Percentiles rank a stretch among this genome's conserved stretches.
phyloP scores from a whole-genome alignment of 2,329 filamentous ascomycete species.

The Microsporum ferrugineum region DNA sequence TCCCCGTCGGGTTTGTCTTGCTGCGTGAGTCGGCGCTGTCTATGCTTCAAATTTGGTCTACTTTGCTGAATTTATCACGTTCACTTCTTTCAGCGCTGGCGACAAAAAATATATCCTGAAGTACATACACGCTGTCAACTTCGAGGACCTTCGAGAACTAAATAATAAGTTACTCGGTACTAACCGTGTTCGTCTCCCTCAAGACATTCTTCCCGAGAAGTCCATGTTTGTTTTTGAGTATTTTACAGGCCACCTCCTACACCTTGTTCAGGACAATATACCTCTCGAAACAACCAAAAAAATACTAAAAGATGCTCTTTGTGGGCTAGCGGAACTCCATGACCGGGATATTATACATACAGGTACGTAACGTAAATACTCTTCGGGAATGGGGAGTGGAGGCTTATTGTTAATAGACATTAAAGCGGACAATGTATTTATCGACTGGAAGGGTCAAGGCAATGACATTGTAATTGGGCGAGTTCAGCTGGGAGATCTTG shows the following conservation, averaged over 20 bases:
- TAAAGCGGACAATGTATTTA: slow-evolving; percentile 26
- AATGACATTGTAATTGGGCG: slow-evolving; percentile 10
- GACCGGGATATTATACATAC: slow-evolving; percentile 26
- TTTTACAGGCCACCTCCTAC: slow-evolving; percentile 34
- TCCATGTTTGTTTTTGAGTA: slow-evolving; percentile 39
- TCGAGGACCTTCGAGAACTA: slow-evolving; percentile 1
- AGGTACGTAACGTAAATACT: slow-evolving; percentile 12
- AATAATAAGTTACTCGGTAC: neutral
- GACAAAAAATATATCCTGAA: slow-evolving; percentile 14
- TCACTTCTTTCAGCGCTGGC: neutral
- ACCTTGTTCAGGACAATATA: slow-evolving; percentile 32
- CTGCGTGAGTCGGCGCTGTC: neutral
- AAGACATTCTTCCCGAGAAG: slow-evolving; percentile 35
- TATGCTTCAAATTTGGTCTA: no score
- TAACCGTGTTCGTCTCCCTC: slow-evolving; percentile 20
- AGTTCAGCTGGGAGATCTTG: slow-evolving; percentile 20
- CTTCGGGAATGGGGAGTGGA: neutral
- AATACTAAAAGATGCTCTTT: slow-evolving; percentile 34
- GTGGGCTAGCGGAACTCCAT: slow-evolving; percentile 28
- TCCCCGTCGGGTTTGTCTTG: neutral
- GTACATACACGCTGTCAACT: slow-evolving; percentile 9
- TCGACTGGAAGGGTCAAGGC: slow-evolving; percentile 18
- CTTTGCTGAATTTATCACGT: neutral
- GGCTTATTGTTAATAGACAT: slow-evolving; percentile 18
- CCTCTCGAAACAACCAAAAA: slow-evolving; percentile 27